These are phyloP conservation scores for Pseudogymnoascus destructans DNA, from an alignment of 2,329 filamentous ascomycete species.

Conservation along the genomic window DNA sequence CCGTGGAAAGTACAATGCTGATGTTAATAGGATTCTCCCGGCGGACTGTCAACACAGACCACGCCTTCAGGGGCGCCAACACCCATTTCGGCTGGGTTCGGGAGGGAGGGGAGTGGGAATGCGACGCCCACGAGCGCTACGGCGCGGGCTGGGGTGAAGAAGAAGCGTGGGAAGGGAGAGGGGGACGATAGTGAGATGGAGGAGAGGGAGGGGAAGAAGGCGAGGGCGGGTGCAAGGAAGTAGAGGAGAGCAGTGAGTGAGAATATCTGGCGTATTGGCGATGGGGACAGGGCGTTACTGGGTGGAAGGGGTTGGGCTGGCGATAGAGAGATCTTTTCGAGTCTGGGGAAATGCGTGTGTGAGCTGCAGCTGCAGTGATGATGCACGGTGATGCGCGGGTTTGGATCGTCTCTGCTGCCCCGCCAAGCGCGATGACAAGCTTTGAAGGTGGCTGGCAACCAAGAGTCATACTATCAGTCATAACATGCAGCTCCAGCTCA, in stretches of 20 bases:
- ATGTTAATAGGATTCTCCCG: constrained; percentile 23
- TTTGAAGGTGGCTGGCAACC: neutral
- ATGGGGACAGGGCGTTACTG: neutral
- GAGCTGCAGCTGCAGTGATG: neutral
- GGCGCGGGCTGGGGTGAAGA: constrained; percentile 30
- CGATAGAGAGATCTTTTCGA: neutral
- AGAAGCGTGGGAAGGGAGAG: constrained; percentile 31
- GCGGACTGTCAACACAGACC: constrained; percentile 19
- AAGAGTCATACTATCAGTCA: constrained; percentile 5
- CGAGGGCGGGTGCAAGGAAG: neutral
- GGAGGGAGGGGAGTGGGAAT: constrained; percentile 34
- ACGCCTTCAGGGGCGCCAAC: constrained; percentile 37
- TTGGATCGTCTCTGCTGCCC: neutral
- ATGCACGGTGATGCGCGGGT: neutral
- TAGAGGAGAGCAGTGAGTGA: neutral
- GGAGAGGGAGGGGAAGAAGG: constrained; percentile 33
- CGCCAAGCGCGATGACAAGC: constrained; percentile 4
- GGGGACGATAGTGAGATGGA: constrained; percentile 47
- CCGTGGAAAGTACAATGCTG: constrained; percentile 18
- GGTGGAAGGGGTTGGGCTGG: neutral
- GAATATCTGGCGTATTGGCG: neutral
- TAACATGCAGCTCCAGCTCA: neutral
- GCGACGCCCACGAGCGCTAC: constrained; percentile 43
- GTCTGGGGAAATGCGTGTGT: neutral
- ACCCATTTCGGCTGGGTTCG: constrained; percentile 41